Evolutionary conservation across 2,329 filamentous ascomycete genomes (phyloP).

Genomic region (Colletotrichum destructivum): DNA sequence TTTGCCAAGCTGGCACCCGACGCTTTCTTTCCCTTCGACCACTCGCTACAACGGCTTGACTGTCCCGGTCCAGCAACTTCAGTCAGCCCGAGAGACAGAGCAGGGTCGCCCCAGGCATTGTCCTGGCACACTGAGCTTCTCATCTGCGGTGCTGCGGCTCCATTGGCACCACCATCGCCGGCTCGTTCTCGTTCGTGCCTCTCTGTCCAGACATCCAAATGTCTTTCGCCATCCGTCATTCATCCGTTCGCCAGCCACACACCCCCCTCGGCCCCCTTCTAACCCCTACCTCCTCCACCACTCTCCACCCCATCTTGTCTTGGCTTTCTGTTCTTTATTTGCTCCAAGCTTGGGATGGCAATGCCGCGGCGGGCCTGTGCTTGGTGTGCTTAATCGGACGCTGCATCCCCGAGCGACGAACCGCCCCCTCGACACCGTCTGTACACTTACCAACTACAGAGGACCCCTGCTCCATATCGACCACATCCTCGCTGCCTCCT

Average conservation of each 20-base stretch:
- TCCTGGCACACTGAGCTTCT: constrained; percentile 5
- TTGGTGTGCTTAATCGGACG: constrained; percentile 43
- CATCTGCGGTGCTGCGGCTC: constrained; percentile 22
- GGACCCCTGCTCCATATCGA: constrained; percentile 10
- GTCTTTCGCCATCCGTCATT: constrained; percentile 18
- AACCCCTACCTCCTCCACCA: constrained; percentile 17
- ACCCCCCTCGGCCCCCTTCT: constrained; percentile 28
- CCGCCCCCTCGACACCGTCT: constrained; percentile 25
- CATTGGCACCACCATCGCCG: constrained; percentile 30
- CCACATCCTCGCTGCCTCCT: constrained; percentile 10
- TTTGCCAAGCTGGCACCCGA: constrained; percentile 18
- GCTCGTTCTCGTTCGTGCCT: background rate
- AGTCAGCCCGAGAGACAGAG: background rate
- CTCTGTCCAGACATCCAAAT: constrained; percentile 30
- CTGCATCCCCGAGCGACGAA: constrained; percentile 38
- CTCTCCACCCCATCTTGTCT: constrained; percentile 41
- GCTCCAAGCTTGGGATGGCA: constrained; percentile 45
- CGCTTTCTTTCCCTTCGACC: constrained; percentile 6
- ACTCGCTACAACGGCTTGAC: background rate
- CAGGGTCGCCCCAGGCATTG: background rate
- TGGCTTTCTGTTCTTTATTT: constrained; percentile 42
- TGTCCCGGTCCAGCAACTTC: constrained; percentile 16
- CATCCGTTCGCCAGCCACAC: constrained; percentile 25
- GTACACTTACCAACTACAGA: background rate
- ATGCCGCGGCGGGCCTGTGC: constrained; percentile 43